phyloP scores from a whole-genome alignment of 2,329 filamentous ascomycete genomes.

The Cercospora janseana region DNA sequence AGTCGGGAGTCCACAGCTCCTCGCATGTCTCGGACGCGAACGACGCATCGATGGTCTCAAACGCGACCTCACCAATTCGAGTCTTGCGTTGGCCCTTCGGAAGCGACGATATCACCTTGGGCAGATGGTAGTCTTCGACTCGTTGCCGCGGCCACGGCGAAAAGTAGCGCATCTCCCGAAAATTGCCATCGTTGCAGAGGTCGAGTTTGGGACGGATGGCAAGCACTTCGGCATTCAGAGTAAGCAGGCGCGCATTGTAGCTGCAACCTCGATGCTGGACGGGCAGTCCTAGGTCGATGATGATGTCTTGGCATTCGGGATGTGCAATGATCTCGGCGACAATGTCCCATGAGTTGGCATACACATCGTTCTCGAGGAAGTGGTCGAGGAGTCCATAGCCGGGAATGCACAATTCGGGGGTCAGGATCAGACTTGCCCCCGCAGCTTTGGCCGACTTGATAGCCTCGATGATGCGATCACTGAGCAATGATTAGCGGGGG shows the following conservation, averaged over 20 bases:
- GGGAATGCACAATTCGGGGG: conserved; percentile 52
- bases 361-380: conserved; percentile 48
- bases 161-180: conserved; percentile 54
- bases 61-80: conserved; percentile 66
- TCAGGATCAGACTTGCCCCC: conserved; percentile 59
- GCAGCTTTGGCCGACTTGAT: conserved; percentile 59
- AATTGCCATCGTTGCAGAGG: conserved; percentile 68
- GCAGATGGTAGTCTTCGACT: conserved; percentile 65
- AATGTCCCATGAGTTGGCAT: conserved; percentile 56
- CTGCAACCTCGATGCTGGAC: conserved; percentile 61
- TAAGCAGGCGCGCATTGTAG: conserved; percentile 67
- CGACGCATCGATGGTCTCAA: conserved; percentile 61
- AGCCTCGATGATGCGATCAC: conserved; percentile 60
- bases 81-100: conserved; percentile 55
- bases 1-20: conserved; percentile 61
- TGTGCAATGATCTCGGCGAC: conserved; percentile 61
- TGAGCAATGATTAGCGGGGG: background rate
- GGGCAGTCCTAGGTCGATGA: conserved; percentile 55
- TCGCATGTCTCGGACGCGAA: conserved; percentile 67
- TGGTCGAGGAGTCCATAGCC: conserved; percentile 69
- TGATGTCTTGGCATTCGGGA: conserved; percentile 61
- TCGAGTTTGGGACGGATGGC: conserved; percentile 70
- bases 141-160: conserved; percentile 61
- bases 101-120: conserved; percentile 57
- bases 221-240: conserved; percentile 65